These are phyloP conservation scores for Pachysolen tannophilus DNA, from an alignment of 805 yeast genomes.

Conservation along the genomic window DNA sequence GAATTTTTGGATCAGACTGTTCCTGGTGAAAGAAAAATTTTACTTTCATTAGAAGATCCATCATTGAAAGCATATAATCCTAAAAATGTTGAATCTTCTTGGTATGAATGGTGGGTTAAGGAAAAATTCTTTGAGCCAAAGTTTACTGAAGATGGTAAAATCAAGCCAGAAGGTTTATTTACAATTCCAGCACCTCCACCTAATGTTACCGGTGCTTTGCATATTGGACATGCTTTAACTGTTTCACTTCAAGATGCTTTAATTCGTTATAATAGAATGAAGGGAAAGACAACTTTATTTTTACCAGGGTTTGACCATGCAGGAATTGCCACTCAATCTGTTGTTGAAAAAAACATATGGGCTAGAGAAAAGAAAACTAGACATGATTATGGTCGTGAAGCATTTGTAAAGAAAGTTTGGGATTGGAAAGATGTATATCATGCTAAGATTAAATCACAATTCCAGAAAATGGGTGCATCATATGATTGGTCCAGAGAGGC, in stretches of 20 bases:
- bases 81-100: conserved; percentile 85
- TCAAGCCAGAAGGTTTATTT: conserved; percentile 78
- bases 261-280: conserved; percentile 93
- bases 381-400: conserved; percentile 93
- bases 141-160: conserved; percentile 62
- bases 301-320: conserved; percentile 98
- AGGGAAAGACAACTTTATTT: conserved; percentile 87
- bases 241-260: conserved; percentile 91
- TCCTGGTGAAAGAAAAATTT: conserved; percentile 85
- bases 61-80: conserved; percentile 93
- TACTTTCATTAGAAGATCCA: conserved; percentile 84
- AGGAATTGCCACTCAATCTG: conserved; percentile 98
- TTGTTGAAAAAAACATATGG: conserved; percentile 94
- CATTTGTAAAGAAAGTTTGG: conserved; percentile 85
- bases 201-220: conserved; percentile 96
- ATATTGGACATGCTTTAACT: conserved; percentile 97
- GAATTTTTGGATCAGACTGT: conserved; percentile 78
- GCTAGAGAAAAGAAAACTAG: conserved; percentile 80
- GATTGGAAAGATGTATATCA: conserved; percentile 98
- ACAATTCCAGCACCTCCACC: conserved; percentile 99
- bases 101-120: conserved; percentile 97
- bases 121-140: conserved; percentile 87
- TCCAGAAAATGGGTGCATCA: conserved; percentile 87
- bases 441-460: conserved; percentile 72
- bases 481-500: conserved; percentile 95